Percentiles rank a stretch among this genome's conserved stretches.
These are phyloP conservation scores for Boletus tomentosulus DNA, from an alignment of 768 basidiomycete species.

Conservation along the genomic window DNA sequence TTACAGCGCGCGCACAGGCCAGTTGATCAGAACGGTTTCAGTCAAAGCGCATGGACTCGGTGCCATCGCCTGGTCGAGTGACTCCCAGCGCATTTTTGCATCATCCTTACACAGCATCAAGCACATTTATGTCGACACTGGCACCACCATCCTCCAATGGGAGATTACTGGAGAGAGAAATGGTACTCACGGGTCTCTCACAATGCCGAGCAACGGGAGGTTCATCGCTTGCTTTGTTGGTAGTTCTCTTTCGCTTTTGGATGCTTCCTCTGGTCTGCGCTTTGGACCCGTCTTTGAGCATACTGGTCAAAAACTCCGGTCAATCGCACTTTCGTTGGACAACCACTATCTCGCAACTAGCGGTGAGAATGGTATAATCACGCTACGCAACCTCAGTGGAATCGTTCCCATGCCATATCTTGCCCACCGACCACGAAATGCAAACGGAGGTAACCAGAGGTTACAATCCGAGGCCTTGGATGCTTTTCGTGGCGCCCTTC, in stretches of 20 bases:
- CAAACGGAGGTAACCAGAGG: not conserved
- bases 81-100: not conserved
- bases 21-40: not conserved
- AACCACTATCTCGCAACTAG: not conserved
- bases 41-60: not conserved
- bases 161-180: not conserved
- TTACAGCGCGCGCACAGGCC: not conserved
- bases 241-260: conserved; percentile 2
- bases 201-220: not conserved
- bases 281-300: conserved; percentile 3
- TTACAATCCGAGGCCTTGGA: not conserved
- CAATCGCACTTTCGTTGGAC: conserved; percentile 8
- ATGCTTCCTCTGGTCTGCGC: not conserved
- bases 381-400: not conserved
- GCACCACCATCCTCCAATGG: not conserved
- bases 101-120: not conserved
- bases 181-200: not conserved
- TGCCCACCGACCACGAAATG: not conserved
- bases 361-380: not conserved
- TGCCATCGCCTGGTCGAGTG: not conserved
- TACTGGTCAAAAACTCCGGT: not conserved
- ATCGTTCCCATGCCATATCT: not conserved
- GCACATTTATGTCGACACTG: not conserved
- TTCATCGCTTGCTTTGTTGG: not conserved
- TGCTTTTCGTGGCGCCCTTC: not conserved